Evolutionary conservation across 192 early-diverging fungal genomes (phyloP).

Genomic region (Coemansia sp.): DNA sequence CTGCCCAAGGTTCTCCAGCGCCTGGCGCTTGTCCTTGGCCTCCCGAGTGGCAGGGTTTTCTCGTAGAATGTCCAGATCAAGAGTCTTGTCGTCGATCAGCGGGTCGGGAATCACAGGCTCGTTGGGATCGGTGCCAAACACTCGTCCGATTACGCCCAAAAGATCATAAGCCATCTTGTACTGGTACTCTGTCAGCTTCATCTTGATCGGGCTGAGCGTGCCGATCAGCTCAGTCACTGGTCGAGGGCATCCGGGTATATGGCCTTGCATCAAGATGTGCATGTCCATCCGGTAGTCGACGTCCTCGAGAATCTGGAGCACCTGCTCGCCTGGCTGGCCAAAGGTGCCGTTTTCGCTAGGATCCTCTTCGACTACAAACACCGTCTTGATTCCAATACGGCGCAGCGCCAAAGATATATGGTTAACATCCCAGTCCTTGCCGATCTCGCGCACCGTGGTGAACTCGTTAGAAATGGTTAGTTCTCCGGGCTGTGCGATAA

Average conservation of each 20-base stretch:
- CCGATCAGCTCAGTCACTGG: constrained; percentile 67
- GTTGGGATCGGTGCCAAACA: constrained; percentile 39
- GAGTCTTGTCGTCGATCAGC: constrained; percentile 24
- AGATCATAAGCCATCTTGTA: constrained; percentile 76
- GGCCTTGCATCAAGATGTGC: constrained; percentile 60
- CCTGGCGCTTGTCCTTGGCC: constrained; percentile 35
- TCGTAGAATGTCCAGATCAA: constrained; percentile 37
- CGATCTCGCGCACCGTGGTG: constrained; percentile 46
- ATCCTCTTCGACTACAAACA: constrained; percentile 52
- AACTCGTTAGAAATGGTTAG: constrained; percentile 83
- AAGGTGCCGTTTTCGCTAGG: constrained; percentile 49
- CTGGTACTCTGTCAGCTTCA: constrained; percentile 79
- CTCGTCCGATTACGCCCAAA: constrained; percentile 33
- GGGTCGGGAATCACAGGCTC: constrained; percentile 21
- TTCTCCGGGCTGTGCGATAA: constrained; percentile 81
- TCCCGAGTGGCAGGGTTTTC: constrained; percentile 41
- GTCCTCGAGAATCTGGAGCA: constrained; percentile 79
- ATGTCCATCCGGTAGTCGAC: constrained; percentile 70
- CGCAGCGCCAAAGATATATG: constrained; percentile 62
- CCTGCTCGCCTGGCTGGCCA: constrained; percentile 46
- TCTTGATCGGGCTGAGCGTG: constrained; percentile 68
- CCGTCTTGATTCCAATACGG: constrained; percentile 59
- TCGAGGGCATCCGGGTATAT: constrained; percentile 55
- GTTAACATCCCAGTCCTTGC: constrained; percentile 60
- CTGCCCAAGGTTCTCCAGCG: constrained; percentile 46